Percentiles rank a stretch among this genome's conserved stretches.
These are phyloP conservation scores for Alternaria panax DNA, from an alignment of 2,329 filamentous ascomycete genomes.

Conservation along the genomic window DNA sequence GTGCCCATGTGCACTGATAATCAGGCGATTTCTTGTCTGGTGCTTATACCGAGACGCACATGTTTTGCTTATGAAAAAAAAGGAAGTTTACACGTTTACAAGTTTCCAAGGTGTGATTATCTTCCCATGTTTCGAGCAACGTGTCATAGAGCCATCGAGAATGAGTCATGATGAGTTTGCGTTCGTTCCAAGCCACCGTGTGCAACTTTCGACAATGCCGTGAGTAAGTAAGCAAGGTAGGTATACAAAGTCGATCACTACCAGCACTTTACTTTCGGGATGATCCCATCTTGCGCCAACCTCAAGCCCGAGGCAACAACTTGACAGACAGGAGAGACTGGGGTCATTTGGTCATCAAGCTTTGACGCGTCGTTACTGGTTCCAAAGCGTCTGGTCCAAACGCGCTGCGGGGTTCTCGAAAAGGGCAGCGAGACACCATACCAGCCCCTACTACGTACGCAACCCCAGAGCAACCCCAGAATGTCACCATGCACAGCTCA, in stretches of 20 bases:
- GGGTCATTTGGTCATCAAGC: background rate
- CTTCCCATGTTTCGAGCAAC: background rate
- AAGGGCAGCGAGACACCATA: background rate
- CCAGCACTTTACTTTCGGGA: background rate
- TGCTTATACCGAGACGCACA: background rate
- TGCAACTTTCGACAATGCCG: background rate
- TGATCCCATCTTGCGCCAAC: background rate
- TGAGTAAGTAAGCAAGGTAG: background rate
- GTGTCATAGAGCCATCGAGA: background rate
- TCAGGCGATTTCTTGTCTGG: background rate
- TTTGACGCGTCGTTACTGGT: background rate
- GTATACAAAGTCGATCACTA: background rate
- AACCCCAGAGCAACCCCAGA: too few species aligned
- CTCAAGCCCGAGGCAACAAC: background rate
- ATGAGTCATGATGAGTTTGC: background rate
- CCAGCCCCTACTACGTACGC: background rate
- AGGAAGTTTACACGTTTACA: background rate
- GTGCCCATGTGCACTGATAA: background rate
- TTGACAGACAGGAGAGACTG: background rate
- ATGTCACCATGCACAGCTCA: background rate
- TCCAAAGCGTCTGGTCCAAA: background rate
- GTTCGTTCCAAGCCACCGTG: background rate
- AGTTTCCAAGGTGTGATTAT: too few species aligned
- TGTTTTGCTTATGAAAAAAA: background rate
- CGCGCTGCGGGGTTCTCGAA: background rate